Evolutionary conservation across 805 yeast genomes (phyloP).

Genomic region (Cyberlindnera samutprakarnensis): DNA sequence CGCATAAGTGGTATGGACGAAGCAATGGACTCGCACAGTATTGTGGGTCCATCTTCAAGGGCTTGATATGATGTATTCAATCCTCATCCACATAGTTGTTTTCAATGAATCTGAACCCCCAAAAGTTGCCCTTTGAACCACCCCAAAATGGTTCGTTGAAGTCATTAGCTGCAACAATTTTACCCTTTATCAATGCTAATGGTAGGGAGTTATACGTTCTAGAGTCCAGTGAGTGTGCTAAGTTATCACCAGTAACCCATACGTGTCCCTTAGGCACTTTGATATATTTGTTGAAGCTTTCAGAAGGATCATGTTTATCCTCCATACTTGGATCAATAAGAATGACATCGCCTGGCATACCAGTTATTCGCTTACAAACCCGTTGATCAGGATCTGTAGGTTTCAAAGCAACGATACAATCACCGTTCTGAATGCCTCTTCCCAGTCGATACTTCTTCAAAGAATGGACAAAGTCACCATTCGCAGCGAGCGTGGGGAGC

Average conservation of each 20-base stretch:
- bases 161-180: constrained; percentile 65
- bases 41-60: not conserved
- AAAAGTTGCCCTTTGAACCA: constrained; percentile 29
- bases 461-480: constrained; percentile 74
- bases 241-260: constrained; percentile 96
- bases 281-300: constrained; percentile 41
- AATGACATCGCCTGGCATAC: constrained; percentile 91
- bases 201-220: constrained; percentile 88
- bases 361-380: constrained; percentile 89
- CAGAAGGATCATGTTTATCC: constrained; percentile 13
- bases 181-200: constrained; percentile 81
- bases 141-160: constrained; percentile 40
- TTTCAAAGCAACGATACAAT: constrained; percentile 77
- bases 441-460: constrained; percentile 60
- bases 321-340: constrained; percentile 68
- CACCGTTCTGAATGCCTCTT: constrained; percentile 67
- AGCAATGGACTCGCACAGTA: constrained; percentile 25
- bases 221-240: constrained; percentile 82
- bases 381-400: constrained; percentile 83
- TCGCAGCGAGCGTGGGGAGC: constrained; percentile 80
- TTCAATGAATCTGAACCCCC: constrained; percentile 48
- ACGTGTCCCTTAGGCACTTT: constrained; percentile 90
- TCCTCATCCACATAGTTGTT: constrained; percentile 40
- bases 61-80: not conserved
- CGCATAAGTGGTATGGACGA: constrained; percentile 38